Conservation (phyloP, 2,329 filamentous ascomycete genomes). For the Pseudocercospora fijiensis region DNA sequence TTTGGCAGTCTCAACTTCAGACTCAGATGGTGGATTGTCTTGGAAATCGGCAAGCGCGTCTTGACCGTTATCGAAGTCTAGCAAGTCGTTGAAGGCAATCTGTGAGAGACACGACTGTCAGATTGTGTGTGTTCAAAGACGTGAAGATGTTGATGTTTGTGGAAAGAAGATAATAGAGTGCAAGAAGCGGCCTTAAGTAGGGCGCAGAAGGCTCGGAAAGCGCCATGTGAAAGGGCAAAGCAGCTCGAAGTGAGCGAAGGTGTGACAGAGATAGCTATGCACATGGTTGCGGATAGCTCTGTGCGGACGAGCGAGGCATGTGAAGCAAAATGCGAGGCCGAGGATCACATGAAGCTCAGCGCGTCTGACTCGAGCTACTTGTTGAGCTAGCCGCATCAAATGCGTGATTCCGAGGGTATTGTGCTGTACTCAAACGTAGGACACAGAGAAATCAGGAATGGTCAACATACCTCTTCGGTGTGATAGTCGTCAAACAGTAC, state of each 20-base stretch:
- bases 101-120: slow-evolving; percentile 29
- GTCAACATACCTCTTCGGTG: slow-evolving; percentile 44
- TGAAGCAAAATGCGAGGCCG: background rate
- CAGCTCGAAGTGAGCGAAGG: background rate
- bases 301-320: background rate
- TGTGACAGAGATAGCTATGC: background rate
- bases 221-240: background rate
- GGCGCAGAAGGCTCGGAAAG: too few species aligned
- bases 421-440: too few species aligned
- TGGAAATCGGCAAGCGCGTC: slow-evolving; percentile 47
- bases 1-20: slow-evolving; percentile 14
- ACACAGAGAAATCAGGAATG: background rate
- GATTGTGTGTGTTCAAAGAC: background rate
- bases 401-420: background rate
- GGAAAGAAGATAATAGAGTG: background rate
- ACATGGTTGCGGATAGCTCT: background rate
- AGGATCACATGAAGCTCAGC: too few species aligned
- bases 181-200: background rate
- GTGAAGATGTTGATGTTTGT: background rate
- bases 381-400: background rate
- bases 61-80: slow-evolving; percentile 48
- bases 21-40: slow-evolving; percentile 22
- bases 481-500: slow-evolving; percentile 45
- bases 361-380: too few species aligned
- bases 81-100: slow-evolving; percentile 49